Base-by-base conservation (phyloP, 106 monocot species). In the Iris macrosiphon region DNA sequence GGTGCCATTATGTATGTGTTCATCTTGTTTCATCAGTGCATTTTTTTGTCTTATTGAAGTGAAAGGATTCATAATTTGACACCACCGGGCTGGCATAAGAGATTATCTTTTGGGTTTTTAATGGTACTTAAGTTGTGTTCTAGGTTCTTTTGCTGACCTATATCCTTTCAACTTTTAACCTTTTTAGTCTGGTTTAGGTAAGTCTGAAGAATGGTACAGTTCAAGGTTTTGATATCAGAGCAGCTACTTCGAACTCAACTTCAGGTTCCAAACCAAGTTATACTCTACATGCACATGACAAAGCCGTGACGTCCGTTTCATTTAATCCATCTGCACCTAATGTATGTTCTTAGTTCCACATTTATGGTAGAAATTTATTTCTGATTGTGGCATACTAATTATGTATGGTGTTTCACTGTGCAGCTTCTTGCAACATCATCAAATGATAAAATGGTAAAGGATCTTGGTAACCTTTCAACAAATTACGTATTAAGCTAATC, bases 341-440 rank as follows among this genome's bases (percentile, higher is more conserved):
- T 78, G 89, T 96, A 75, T 54, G 45, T 30, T 57, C 39, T 30
- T 15, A 37, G 17, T 2, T 13, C 15, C 29, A 16, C 4, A 32
- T 19, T 28, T 20, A 20, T 31, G 16, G 13, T 3, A 16, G 8
- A 48, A 46, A 25, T 14, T 16, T 13, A 25, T n/a, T 25, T 28
- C 31, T 33, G 31, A 12, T 44, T 25, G 14, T 30, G 28, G 1
- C 22, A 25, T 16, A 20, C 1, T 38, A 21, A 13, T 39, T 51
- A 15, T 30, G 9, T 35, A 35, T 42, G 20, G 15, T 34, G 38
- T 26, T 49, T 60, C 20, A 17, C 11, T 57, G 7, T 82, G 69
- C 77, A 96, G 96, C 65, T 96, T 55, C 79, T 96, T 37, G 96
- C 89, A 22, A 96, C 89, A 33, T 89, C 75, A 50, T 89, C 89